Evolutionary conservation across 2,329 filamentous ascomycete species (phyloP).

Genomic region (Claviceps fusiformis): DNA sequence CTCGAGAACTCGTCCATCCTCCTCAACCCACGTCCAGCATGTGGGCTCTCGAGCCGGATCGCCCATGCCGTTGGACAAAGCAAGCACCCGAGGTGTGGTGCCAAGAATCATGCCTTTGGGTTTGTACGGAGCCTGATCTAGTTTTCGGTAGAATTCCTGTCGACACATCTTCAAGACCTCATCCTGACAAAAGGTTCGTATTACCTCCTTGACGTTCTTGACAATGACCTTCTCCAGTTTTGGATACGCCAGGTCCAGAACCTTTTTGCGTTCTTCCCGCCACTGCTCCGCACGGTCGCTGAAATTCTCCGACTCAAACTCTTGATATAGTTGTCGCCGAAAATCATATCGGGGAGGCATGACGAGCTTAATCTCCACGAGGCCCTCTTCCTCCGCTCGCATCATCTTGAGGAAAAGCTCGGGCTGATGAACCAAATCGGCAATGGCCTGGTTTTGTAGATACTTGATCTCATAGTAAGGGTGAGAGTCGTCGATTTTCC

Average conservation of each 20-base stretch:
- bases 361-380: conserved; percentile 72
- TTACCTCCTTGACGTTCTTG: conserved; percentile 86
- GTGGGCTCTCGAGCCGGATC: conserved; percentile 62
- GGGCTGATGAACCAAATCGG: conserved; percentile 66
- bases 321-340: conserved; percentile 59
- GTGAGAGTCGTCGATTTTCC: conserved; percentile 87
- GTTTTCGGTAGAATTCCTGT: conserved; percentile 74
- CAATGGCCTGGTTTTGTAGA: conserved; percentile 74
- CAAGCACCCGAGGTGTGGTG: conserved; percentile 73
- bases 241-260: conserved; percentile 65
- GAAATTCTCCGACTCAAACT: conserved; percentile 90
- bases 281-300: conserved; percentile 90
- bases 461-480: conserved; percentile 98
- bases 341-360: conserved; percentile 67
- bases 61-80: conserved; percentile 75
- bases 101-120: conserved; percentile 85
- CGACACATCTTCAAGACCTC: conserved; percentile 78
- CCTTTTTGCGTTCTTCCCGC: conserved; percentile 77
- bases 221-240: conserved; percentile 76
- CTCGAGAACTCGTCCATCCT: conserved; percentile 79
- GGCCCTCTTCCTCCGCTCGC: conserved; percentile 85
- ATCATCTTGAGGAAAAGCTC: conserved; percentile 95
- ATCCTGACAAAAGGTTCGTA: conserved; percentile 89
- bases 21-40: conserved; percentile 85
- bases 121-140: conserved; percentile 94